These are phyloP conservation scores for Monilinia aucupariae DNA, from an alignment of 2,329 filamentous ascomycete genomes.

Conservation along the genomic window DNA sequence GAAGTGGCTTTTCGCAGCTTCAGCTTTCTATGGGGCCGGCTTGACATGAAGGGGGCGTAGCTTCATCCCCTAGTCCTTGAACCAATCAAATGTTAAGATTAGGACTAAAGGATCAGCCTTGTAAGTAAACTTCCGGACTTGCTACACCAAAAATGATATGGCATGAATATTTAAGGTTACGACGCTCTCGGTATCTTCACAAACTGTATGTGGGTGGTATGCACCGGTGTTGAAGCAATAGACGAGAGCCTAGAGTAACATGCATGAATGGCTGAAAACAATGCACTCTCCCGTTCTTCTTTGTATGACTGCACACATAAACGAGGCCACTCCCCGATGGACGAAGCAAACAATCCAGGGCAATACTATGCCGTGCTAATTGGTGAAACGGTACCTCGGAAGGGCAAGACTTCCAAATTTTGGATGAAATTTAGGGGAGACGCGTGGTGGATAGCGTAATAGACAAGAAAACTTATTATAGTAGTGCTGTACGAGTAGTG, in stretches of 20 bases:
- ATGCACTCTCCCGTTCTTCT: not conserved
- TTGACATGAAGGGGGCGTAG: not conserved
- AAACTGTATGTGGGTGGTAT: not conserved
- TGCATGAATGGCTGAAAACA: not conserved
- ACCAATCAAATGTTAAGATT: conserved; percentile 2
- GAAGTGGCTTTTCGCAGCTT: not conserved
- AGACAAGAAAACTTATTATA: conserved; percentile 8
- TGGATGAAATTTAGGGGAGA: not conserved
- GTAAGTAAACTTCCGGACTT: not conserved
- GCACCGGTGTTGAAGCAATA: not conserved
- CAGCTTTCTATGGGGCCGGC: not conserved
- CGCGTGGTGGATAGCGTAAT: conserved; percentile 14
- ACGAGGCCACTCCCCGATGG: no score
- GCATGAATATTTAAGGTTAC: not conserved
- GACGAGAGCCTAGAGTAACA: not conserved
- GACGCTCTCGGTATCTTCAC: not conserved
- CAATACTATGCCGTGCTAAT: not conserved
- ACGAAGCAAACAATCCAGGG: not conserved
- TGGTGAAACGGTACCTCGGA: not conserved
- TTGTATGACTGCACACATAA: not conserved
- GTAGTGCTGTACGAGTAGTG: no score
- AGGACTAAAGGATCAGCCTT: conserved; percentile 2
- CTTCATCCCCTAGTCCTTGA: not conserved
- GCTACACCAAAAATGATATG: not conserved
- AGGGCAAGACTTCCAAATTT: not conserved